Percentiles rank a stretch among this genome's conserved stretches.
These are phyloP conservation scores for Lasiodiplodia hormozganensis DNA, from an alignment of 2,329 filamentous ascomycete genomes.

Conservation along the genomic window DNA sequence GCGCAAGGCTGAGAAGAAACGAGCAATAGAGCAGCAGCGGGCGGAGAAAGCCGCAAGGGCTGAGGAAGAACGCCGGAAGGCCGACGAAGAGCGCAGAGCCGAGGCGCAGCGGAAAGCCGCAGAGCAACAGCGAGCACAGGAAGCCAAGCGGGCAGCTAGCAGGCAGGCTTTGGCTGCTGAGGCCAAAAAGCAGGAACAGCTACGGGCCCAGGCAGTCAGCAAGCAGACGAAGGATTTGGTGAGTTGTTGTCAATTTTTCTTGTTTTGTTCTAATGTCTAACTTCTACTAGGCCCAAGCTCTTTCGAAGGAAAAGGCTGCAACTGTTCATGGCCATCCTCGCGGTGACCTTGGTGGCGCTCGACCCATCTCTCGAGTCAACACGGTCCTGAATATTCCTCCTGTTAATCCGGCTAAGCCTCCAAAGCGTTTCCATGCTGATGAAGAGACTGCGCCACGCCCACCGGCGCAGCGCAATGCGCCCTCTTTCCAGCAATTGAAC, in stretches of 20 bases:
- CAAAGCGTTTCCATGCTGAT: slow-evolving; percentile 77
- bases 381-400: slow-evolving; percentile 64
- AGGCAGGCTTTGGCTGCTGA: slow-evolving; percentile 40
- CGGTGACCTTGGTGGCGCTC: slow-evolving; percentile 56
- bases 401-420: slow-evolving; percentile 69
- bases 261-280: neutral
- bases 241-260: neutral
- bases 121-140: slow-evolving; percentile 47
- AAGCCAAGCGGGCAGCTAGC: slow-evolving; percentile 46
- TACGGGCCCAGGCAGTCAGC: slow-evolving; percentile 27
- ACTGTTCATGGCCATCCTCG: slow-evolving; percentile 47
- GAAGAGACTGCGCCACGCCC: slow-evolving; percentile 61
- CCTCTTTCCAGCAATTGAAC: slow-evolving; percentile 68
- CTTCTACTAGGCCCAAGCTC: slow-evolving; percentile 30
- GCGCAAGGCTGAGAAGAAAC: slow-evolving; percentile 80
- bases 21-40: slow-evolving; percentile 79
- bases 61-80: slow-evolving; percentile 52
- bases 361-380: slow-evolving; percentile 67
- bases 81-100: slow-evolving; percentile 38
- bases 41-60: slow-evolving; percentile 69
- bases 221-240: slow-evolving; percentile 36
- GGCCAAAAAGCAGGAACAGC: slow-evolving; percentile 34
- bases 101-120: slow-evolving; percentile 48
- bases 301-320: slow-evolving; percentile 37
- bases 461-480: slow-evolving; percentile 59